Conservation (phyloP, 768 basidiomycete species). For the Suillus placidus region DNA sequence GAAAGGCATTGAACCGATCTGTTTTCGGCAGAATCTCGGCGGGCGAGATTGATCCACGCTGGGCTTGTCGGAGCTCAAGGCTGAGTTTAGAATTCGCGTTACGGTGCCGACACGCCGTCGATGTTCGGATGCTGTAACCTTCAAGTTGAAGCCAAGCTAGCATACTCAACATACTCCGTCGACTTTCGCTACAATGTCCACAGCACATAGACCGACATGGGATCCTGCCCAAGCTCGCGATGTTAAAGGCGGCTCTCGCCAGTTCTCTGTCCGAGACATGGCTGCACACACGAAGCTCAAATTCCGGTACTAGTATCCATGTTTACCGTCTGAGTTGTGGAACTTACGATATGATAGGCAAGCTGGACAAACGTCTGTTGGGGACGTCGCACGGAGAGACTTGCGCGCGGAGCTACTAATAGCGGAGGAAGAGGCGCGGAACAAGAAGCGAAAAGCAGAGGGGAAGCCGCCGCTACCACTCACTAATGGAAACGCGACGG, state of each 20-base stretch:
- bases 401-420: constrained; percentile 78
- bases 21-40: background rate
- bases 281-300: constrained; percentile 97
- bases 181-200: constrained; percentile 59
- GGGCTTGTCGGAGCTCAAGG: background rate
- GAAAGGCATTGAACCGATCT: background rate
- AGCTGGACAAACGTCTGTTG: constrained; percentile 82
- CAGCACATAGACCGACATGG: constrained; percentile 96
- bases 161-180: background rate
- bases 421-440: constrained; percentile 85
- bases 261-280: constrained; percentile 92
- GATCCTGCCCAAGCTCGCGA: constrained; percentile 94
- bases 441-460: constrained; percentile 92
- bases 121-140: background rate
- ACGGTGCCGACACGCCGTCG: constrained; percentile 1
- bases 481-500: constrained; percentile 35
- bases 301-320: constrained; percentile 64
- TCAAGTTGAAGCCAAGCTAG: background rate
- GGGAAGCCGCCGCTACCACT: constrained; percentile 52
- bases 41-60: background rate
- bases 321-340: background rate
- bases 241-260: constrained; percentile 88
- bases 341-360: constrained; percentile 52
- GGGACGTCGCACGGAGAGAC: constrained; percentile 79
- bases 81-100: background rate